A percentile compares a stretch with the other conserved stretches of the same genome.
Evolutionary conservation across 2,329 filamentous ascomycete species (phyloP).

Genomic region (Alternaria sp.): DNA sequence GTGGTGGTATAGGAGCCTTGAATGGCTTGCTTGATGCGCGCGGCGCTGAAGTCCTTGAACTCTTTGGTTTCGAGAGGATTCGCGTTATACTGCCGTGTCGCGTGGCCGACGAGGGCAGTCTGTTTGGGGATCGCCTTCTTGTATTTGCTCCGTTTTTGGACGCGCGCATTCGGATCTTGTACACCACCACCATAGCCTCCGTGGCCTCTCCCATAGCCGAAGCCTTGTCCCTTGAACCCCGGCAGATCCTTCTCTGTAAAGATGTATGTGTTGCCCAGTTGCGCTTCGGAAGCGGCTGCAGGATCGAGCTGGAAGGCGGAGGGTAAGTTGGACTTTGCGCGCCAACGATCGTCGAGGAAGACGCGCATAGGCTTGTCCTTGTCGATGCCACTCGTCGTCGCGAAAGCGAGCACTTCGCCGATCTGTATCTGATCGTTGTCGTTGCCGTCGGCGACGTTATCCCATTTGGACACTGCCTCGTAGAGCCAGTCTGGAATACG

Average conservation of each 20-base stretch:
- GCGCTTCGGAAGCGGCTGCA: constrained; percentile 53
- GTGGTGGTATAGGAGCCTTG: constrained; percentile 39
- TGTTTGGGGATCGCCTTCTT: constrained; percentile 48
- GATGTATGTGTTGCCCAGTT: constrained; percentile 85
- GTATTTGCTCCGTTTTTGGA: constrained; percentile 45
- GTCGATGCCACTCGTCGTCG: constrained; percentile 34
- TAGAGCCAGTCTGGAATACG: constrained; percentile 50
- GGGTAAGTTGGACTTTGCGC: constrained; percentile 76
- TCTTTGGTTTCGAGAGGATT: constrained; percentile 54
- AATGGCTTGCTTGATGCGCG: constrained; percentile 55
- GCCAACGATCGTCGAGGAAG: constrained; percentile 68
- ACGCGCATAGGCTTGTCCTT: constrained; percentile 63
- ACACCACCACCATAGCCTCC: constrained; percentile 27
- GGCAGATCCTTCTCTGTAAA: constrained; percentile 94
- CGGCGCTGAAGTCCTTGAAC: constrained; percentile 50
- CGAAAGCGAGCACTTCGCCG: constrained; percentile 42
- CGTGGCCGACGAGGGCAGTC: constrained; percentile 65
- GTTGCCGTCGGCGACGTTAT: constrained; percentile 41
- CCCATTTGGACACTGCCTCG: constrained; percentile 45
- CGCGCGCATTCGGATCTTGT: constrained; percentile 41
- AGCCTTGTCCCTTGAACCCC: constrained; percentile 63
- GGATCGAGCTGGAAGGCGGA: constrained; percentile 86
- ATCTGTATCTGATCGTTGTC: constrained; percentile 49
- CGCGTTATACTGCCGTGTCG: constrained; percentile 63
- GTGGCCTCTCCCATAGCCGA: constrained; percentile 28